A percentile compares a stretch with the other conserved stretches of the same genome.
Conservation (phyloP, 495 filamentous ascomycete genomes). For the Talaromyces thailandensis region DNA sequence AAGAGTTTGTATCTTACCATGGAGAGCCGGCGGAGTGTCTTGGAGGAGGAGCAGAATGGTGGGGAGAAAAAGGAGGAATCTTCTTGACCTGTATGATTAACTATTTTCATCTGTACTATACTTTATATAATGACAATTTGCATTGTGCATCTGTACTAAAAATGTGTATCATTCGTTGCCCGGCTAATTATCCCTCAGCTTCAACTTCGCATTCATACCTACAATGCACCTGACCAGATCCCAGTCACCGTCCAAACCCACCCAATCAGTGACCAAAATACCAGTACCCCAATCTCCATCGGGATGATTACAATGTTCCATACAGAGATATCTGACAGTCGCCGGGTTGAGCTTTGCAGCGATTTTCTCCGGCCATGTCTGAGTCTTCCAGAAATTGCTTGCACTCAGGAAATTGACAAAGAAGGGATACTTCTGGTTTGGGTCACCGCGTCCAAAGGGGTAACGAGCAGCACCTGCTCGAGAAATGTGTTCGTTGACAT, state of each 20-base stretch:
- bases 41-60: constrained; percentile 62
- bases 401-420: constrained; percentile 87
- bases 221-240: constrained; percentile 83
- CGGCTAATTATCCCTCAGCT: constrained; percentile 29
- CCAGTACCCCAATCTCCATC: constrained; percentile 77
- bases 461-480: constrained; percentile 49
- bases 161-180: not conserved
- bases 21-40: constrained; percentile 63
- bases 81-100: constrained; percentile 5
- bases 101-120: constrained; percentile 30
- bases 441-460: constrained; percentile 27
- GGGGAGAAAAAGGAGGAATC: constrained; percentile 29
- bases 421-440: constrained; percentile 48
- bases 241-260: constrained; percentile 86
- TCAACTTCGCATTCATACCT: constrained; percentile 77
- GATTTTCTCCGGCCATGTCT: constrained; percentile 90
- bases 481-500: constrained; percentile 63
- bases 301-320: constrained; percentile 46
- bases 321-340: constrained; percentile 69
- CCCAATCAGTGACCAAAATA: constrained; percentile 89
- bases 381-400: constrained; percentile 85
- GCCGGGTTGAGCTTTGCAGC: constrained; percentile 90
- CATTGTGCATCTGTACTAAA: not conserved
- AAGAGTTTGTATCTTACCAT: constrained; percentile 77
- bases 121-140: not conserved